These are phyloP conservation scores for Phytomonas francai DNA, from an alignment of 208 protist species.

Conservation along the genomic window DNA sequence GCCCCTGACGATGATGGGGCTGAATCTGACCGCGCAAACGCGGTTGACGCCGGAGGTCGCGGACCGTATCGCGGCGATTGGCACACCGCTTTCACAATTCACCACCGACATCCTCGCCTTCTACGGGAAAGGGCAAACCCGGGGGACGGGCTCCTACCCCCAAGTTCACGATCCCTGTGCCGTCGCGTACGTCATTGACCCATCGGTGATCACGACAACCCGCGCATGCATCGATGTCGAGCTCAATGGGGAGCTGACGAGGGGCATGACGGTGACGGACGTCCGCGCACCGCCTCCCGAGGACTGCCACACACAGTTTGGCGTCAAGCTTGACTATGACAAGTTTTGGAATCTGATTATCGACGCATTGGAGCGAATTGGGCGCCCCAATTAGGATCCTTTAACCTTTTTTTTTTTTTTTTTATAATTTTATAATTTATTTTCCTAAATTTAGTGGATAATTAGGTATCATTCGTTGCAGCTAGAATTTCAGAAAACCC, in stretches of 20 bases:
- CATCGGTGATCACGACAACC: slow-evolving; percentile 39
- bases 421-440: slow-evolving; percentile 11
- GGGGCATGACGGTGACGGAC: slow-evolving; percentile 61
- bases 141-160: background rate
- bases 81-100: slow-evolving; percentile 25
- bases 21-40: slow-evolving; percentile 79
- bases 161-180: slow-evolving; percentile 73
- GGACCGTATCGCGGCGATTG: slow-evolving; percentile 27
- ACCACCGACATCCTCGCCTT: slow-evolving; percentile 41
- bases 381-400: slow-evolving; percentile 16
- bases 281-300: slow-evolving; percentile 21
- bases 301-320: slow-evolving; percentile 55
- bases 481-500: too few species aligned
- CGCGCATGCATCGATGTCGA: slow-evolving; percentile 56
- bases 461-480: background rate
- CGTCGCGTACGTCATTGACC: slow-evolving; percentile 69
- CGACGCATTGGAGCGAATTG: slow-evolving; percentile 49
- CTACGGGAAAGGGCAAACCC: slow-evolving; percentile 20
- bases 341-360: slow-evolving; percentile 68
- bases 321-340: slow-evolving; percentile 42
- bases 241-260: slow-evolving; percentile 26
- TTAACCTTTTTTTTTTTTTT: slow-evolving; percentile 5
- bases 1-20: slow-evolving; percentile 68
- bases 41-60: slow-evolving; percentile 37
- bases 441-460: background rate